Percentiles rank a stretch among this genome's conserved stretches.
These are phyloP conservation scores for Knufia petricola DNA, from an alignment of 2,329 filamentous ascomycete species.

Conservation along the genomic window DNA sequence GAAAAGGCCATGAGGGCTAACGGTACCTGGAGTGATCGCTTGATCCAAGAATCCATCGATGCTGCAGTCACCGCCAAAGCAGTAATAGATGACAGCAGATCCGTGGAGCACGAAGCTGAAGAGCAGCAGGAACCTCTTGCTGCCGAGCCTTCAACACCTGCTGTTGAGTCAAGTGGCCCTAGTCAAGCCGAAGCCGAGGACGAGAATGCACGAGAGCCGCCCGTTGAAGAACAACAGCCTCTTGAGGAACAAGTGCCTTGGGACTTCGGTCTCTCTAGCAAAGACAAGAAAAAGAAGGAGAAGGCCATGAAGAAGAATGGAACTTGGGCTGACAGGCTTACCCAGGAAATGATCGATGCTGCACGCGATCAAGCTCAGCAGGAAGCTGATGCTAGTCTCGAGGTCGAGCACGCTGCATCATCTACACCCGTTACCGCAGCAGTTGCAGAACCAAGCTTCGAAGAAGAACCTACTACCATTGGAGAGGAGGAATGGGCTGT, in stretches of 20 bases:
- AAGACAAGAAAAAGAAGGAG: constrained; percentile 17
- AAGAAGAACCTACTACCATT: not conserved
- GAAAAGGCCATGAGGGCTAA: constrained; percentile 10
- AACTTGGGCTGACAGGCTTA: not conserved
- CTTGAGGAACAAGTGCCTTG: constrained; percentile 4
- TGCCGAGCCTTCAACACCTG: not conserved
- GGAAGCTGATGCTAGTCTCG: no score
- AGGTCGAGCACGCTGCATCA: not conserved
- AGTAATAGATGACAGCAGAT: not conserved
- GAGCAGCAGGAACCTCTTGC: not conserved
- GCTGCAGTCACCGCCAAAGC: not conserved
- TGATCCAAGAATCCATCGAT: constrained; percentile 5
- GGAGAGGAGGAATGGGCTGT: constrained; percentile 9
- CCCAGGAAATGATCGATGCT: not conserved
- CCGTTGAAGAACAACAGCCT: constrained; percentile 9
- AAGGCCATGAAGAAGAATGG: constrained; percentile 17
- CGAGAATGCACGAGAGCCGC: constrained; percentile 20
- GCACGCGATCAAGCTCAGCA: no score
- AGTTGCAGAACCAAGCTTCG: not conserved
- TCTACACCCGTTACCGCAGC: not conserved
- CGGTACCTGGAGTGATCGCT: constrained; percentile 9
- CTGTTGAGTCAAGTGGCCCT: not conserved
- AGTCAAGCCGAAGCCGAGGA: constrained; percentile 12
- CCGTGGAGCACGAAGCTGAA: not conserved
- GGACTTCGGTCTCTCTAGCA: constrained; percentile 11